These are phyloP conservation scores for Sphaceloma murrayae DNA, from an alignment of 2,329 filamentous ascomycete species.

Conservation along the genomic window DNA sequence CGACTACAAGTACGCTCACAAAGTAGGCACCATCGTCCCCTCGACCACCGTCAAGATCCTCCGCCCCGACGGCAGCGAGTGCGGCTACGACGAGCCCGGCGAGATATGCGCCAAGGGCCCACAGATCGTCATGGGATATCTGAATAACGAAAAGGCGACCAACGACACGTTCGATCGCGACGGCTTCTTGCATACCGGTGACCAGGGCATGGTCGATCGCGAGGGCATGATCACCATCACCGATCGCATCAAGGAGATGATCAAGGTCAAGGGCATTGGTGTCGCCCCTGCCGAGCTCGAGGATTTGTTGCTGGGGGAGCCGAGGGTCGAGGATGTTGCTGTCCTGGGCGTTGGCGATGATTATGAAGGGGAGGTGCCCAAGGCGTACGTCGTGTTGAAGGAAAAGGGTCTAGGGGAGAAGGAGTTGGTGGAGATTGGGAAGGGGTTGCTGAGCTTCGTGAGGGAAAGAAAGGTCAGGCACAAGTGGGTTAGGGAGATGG, in stretches of 20 bases:
- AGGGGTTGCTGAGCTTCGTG: slow-evolving; percentile 51
- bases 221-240: slow-evolving; percentile 49
- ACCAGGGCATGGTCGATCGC: slow-evolving; percentile 46
- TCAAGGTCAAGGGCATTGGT: slow-evolving; percentile 56
- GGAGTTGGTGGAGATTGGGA: slow-evolving; percentile 26
- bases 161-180: slow-evolving; percentile 38
- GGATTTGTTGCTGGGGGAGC: slow-evolving; percentile 50
- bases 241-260: slow-evolving; percentile 58
- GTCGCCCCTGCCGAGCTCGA: slow-evolving; percentile 57
- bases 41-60: slow-evolving; percentile 53
- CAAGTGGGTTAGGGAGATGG: slow-evolving; percentile 57
- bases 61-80: slow-evolving; percentile 46
- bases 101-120: slow-evolving; percentile 34
- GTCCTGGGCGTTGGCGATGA: slow-evolving; percentile 47
- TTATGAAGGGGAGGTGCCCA: slow-evolving; percentile 47
- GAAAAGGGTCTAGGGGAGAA: slow-evolving; percentile 20
- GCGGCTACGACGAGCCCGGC: slow-evolving; percentile 43
- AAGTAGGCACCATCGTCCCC: slow-evolving; percentile 48
- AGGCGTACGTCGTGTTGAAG: slow-evolving; percentile 48
- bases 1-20: slow-evolving; percentile 48
- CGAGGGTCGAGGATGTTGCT: slow-evolving; percentile 48
- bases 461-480: slow-evolving; percentile 57
- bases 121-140: slow-evolving; percentile 33
- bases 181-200: slow-evolving; percentile 50
- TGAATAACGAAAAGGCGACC: slow-evolving; percentile 28